Base-by-base conservation (phyloP, 176 grass and related monocot species). In the Eragrostis curvula region DNA sequence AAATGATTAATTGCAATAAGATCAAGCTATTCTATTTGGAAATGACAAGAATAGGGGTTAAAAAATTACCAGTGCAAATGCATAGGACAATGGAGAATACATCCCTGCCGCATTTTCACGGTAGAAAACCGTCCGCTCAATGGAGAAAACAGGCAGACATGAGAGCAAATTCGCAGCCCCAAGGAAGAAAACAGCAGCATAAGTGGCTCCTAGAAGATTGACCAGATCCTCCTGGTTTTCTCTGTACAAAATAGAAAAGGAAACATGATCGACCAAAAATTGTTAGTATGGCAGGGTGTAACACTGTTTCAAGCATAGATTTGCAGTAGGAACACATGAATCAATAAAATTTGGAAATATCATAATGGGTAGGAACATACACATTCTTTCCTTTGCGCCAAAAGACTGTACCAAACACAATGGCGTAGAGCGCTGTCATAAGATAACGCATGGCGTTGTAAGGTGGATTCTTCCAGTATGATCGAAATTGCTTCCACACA, bases 21-120 rank as follows among this genome's bases (percentile, higher is more conserved):
- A 1, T 81, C 24, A 46, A 0, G 61, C 50, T 62, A 50, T 51
- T 41, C 52, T 53, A 2, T 74, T 66, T 56, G 21, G 6, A 75
- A 46, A 23, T 77, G 16, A 51, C 23, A 74, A 92, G 32, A 13
- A 24, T 0, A 55, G 17, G 7, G 36, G 28, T 78, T 32, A 14
- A 40, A 11, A 66, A 65, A 61, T 73, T 85, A 97, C 94, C 83
- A 92, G 95, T 45, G 92, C 89, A 85, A 97, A 89, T 59, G 95
- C 95, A 70, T 94, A 97, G 63, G 95, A 78, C 67, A 97, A 81
- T 46, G 95, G 83, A 74, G 95, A 97, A 83, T 97, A 97, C 95
- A 94, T 94, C 63, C 95, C 95, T 0, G 95, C 95, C 64, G 95
- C 95, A 48, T 84, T 97, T 85, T 97, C 95, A 27, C 92, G 92